Base-by-base conservation (phyloP, 768 basidiomycete genomes). In the Holtermanniella nyarrowii region DNA sequence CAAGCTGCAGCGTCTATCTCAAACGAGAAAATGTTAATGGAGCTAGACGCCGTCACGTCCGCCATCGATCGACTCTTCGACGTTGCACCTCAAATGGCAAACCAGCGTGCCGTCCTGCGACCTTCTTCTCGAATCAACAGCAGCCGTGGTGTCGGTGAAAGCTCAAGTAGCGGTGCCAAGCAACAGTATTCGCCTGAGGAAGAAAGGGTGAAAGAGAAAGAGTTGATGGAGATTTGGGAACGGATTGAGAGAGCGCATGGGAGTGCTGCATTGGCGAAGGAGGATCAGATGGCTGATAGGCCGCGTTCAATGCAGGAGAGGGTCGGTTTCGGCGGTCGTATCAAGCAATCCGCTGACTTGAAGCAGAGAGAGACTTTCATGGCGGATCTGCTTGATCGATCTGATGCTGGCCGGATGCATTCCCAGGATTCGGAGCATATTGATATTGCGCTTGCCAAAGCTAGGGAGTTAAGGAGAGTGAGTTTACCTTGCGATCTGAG, bases 71-170 rank as follows among this genome's bases (percentile, higher is more conserved):
- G 89, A 31, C 74, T 96, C 11, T 88, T 95, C 69, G 70, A 79
- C 5, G 85, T 84, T 25, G 82, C 88, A 0, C 91, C 93, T 0
- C 90, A 93, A 68, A 72, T 96, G 40, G 80, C 84, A 53, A 84
- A 91, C 66, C 93, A 99, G 70, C 81, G 95, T 0, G 88, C 86
- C n/a, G 90, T 91, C 68, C 79, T 93, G 42, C 83, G 83, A 39
- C 53, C 46, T 41, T 26, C 18, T 10, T 21, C 26, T 5, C 88
- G 46, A 76, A 74, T 22, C 77, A 84, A 60, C 88, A 91, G 67
- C 78, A 83, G 1, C 84, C 46, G 31, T 46, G 47, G 37, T 41
- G 22, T 55, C 50, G 48, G 52, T 55, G 41, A 50, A 44, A 46
- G 54, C 53, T 49, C 50, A 53, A 3, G 20, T 41, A 20, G 31